phyloP scores from a whole-genome alignment of 495 filamentous ascomycete genomes.

The Aeminium ludgeri region DNA sequence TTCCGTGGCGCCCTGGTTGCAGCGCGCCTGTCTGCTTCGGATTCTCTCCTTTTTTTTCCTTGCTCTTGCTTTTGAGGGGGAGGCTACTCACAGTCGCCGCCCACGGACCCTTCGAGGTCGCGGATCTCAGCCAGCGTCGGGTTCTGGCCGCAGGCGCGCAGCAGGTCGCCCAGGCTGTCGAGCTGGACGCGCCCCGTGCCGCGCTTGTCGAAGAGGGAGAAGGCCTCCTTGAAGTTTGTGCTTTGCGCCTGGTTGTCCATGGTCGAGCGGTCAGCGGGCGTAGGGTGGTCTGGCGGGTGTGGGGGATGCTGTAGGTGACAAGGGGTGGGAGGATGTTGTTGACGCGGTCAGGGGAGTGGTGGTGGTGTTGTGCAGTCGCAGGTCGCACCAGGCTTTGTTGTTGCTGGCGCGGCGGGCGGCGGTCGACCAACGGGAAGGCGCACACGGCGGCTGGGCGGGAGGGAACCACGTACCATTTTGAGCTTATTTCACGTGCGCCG shows the following conservation, averaged over 20 bases:
- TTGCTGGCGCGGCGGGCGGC: no score
- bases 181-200: conserved; percentile 77
- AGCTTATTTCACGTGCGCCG: no score
- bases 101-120: conserved; percentile 74
- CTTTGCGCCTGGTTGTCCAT: conserved; percentile 17
- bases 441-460: no score
- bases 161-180: conserved; percentile 77
- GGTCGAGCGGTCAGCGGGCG: no score
- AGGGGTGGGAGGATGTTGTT: background rate
- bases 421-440: no score
- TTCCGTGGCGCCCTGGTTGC: background rate
- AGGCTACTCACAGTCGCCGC: conserved; percentile 62
- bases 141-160: conserved; percentile 95
- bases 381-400: background rate
- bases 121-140: conserved; percentile 81
- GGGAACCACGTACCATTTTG: no score
- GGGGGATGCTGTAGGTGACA: background rate
- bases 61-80: background rate
- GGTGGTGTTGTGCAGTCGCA: background rate
- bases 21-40: background rate
- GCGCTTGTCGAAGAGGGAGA: conserved; percentile 97
- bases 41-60: no score
- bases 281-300: background rate
- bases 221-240: conserved; percentile 99
- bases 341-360: background rate